Conservation (phyloP, 75 land plant species). For the Picea glauca region DNA sequence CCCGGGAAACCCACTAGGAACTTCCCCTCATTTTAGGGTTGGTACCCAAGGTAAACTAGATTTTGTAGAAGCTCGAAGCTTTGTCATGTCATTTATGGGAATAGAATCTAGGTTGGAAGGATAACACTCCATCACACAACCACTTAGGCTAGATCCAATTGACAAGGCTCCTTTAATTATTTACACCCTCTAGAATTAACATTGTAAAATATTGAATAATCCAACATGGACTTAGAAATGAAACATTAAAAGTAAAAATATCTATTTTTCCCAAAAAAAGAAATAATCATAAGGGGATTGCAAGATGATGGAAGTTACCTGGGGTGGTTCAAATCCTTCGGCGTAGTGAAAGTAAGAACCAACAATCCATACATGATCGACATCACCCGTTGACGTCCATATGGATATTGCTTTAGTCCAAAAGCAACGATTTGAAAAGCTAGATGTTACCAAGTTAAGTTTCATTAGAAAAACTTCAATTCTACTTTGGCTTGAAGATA, state of each 20-base stretch:
- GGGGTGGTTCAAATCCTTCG: constrained; percentile 90
- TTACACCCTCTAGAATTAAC: neutral
- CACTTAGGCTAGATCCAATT: too few species aligned
- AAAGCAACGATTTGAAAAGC: constrained; percentile 96
- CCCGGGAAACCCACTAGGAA: too few species aligned
- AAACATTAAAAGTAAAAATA: neutral
- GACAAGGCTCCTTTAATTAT: neutral
- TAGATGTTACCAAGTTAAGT: constrained; percentile 8
- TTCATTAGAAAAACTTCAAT: too few species aligned
- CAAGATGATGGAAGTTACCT: constrained; percentile 34
- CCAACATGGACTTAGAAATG: neutral
- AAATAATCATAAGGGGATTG: constrained; percentile 6
- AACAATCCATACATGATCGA: constrained; percentile 88
- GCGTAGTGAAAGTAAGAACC: constrained; percentile 96
- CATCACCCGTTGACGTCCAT: constrained; percentile 97
- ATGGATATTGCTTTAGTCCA: constrained; percentile 97
- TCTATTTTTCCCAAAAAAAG: neutral
- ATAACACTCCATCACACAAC: too few species aligned
- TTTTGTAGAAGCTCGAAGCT: too few species aligned
- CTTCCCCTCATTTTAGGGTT: too few species aligned
- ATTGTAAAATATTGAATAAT: neutral
- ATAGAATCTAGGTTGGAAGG: too few species aligned
- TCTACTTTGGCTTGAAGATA: too few species aligned
- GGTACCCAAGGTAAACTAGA: too few species aligned
- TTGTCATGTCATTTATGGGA: too few species aligned